Percentiles rank a stretch among this genome's conserved stretches.
Conservation (phyloP, 164 flowering plant species). For the Brasenia schreberi region DNA sequence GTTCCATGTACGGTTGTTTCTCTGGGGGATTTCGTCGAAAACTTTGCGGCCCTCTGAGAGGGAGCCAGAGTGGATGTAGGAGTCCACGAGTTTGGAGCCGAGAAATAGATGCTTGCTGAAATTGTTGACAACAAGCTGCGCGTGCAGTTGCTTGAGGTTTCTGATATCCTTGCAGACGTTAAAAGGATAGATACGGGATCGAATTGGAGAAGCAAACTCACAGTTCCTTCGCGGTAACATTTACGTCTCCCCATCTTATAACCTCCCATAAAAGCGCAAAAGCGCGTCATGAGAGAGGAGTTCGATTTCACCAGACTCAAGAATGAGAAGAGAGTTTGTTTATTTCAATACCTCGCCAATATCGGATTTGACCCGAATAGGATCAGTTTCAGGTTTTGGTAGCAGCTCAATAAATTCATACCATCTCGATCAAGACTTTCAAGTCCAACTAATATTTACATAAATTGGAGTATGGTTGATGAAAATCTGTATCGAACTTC, state of each 20-base stretch:
- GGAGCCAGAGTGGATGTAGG: constrained; percentile 5
- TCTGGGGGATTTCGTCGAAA: constrained; percentile 8
- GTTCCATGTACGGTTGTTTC: constrained; percentile 14
- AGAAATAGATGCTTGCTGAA: constrained; percentile 4
- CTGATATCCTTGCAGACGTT: constrained; percentile 3
- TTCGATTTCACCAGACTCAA: no score
- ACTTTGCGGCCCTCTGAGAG: constrained; percentile 6
- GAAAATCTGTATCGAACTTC: no score
- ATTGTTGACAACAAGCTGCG: constrained; percentile 6
- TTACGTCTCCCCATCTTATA: neutral
- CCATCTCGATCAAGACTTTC: neutral
- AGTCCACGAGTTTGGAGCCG: constrained; percentile 6
- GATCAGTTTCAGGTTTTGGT: neutral
- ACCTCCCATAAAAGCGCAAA: neutral
- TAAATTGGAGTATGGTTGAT: no score
- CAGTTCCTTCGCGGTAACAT: no score
- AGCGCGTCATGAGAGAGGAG: neutral
- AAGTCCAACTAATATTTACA: neutral
- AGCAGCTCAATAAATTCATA: neutral
- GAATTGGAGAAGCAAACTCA: neutral
- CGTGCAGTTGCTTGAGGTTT: constrained; percentile 7
- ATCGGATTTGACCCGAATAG: no score
- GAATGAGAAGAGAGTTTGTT: no score
- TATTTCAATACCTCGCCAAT: no score
- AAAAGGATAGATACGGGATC: constrained; percentile 1